These are phyloP conservation scores for Gastrolobium bilobum DNA, from an alignment of 306 rosid genomes.

Conservation along the genomic window DNA sequence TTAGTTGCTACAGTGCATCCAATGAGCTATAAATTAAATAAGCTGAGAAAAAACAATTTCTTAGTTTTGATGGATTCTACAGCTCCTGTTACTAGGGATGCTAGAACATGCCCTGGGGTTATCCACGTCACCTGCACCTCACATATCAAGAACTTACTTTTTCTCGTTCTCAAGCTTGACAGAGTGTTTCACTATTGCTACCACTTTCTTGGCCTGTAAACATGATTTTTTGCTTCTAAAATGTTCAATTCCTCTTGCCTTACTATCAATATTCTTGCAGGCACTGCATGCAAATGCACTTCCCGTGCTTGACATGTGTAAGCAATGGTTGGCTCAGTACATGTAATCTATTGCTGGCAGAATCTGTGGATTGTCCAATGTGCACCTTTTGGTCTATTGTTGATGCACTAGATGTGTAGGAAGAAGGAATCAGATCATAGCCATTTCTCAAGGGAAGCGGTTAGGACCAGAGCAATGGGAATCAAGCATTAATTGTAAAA, in stretches of 20 bases:
- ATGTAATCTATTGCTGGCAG: constrained; percentile 64
- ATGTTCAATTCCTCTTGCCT: constrained; percentile 36
- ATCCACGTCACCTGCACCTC: constrained; percentile 28
- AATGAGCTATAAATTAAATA: constrained; percentile 22
- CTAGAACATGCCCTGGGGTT: constrained; percentile 12
- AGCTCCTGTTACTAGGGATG: not conserved
- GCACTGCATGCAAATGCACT: constrained; percentile 97
- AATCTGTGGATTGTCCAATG: constrained; percentile 39
- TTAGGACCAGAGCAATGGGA: constrained; percentile 19
- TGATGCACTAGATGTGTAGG: constrained; percentile 35
- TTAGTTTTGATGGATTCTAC: constrained; percentile 1
- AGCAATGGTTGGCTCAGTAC: constrained; percentile 98
- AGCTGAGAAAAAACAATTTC: not conserved
- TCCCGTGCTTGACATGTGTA: constrained; percentile 98
- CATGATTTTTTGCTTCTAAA: constrained; percentile 22
- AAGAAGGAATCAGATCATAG: constrained; percentile 34
- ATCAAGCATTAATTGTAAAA: constrained; percentile 14
- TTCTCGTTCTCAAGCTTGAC: constrained; percentile 1
- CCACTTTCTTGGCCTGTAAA: constrained; percentile 6
- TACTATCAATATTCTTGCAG: constrained; percentile 63
- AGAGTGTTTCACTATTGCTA: not conserved
- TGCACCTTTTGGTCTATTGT: constrained; percentile 26
- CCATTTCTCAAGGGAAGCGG: constrained; percentile 36
- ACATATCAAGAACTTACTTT: not conserved
- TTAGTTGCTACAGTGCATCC: not conserved